These are phyloP conservation scores for Rhazya stricta DNA, from an alignment of 257 asterid species.

Conservation along the genomic window DNA sequence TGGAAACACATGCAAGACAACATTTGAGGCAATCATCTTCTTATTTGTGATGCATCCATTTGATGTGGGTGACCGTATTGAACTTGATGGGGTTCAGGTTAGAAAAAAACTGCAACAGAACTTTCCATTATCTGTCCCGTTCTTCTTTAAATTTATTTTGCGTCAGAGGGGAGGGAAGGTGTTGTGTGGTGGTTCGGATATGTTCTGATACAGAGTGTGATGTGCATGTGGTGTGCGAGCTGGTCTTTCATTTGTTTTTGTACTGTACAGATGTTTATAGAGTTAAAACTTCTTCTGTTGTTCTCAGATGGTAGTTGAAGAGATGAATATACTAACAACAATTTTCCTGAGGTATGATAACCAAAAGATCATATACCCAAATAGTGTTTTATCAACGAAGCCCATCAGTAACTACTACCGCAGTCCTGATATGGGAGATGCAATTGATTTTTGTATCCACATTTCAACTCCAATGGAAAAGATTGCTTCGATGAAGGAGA, in stretches of 20 bases:
- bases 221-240: background rate
- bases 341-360: constrained; percentile 70
- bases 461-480: constrained; percentile 73
- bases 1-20: constrained; percentile 90
- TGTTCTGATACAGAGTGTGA: background rate
- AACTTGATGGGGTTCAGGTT: constrained; percentile 81
- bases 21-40: constrained; percentile 86
- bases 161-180: background rate
- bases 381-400: constrained; percentile 62
- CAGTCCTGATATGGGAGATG: constrained; percentile 92
- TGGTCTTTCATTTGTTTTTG: background rate
- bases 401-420: constrained; percentile 79
- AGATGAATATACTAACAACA: constrained; percentile 81
- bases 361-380: constrained; percentile 76
- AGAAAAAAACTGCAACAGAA: background rate
- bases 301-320: constrained; percentile 91
- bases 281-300: background rate
- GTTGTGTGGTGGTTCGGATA: background rate
- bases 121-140: background rate
- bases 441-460: constrained; percentile 68
- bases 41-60: constrained; percentile 93
- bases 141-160: background rate
- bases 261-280: background rate
- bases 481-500: constrained; percentile 64
- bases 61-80: constrained; percentile 96